Conservation (phyloP, 2,329 filamentous ascomycete genomes). For the Sarocladiaceae sp. region DNA sequence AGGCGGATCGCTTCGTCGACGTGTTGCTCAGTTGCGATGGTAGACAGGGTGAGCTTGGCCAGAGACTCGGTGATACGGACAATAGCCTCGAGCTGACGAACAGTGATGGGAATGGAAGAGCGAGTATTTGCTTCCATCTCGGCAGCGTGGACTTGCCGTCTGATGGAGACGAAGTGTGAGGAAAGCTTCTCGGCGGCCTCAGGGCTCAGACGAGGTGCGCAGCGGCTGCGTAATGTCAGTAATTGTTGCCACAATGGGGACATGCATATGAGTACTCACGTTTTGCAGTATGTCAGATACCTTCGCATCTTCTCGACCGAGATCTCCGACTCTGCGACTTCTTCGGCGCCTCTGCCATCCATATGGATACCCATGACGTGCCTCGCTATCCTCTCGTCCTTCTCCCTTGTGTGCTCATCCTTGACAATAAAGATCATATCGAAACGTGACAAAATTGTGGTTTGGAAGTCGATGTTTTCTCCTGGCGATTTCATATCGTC, state of each 20-base stretch:
- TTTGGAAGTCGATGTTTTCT: conserved; percentile 99
- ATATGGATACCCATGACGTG: conserved; percentile 98
- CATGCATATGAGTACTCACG: conserved; percentile 61
- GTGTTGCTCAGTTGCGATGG: conserved; percentile 83
- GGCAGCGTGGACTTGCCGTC: conserved; percentile 85
- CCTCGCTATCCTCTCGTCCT: conserved; percentile 89
- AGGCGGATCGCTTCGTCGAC: conserved; percentile 97
- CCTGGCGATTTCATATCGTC: conserved; percentile 97
- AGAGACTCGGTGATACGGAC: conserved; percentile 95
- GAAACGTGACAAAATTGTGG: conserved; percentile 95
- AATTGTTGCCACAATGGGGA: too few species aligned
- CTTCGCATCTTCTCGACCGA: conserved; percentile 95
- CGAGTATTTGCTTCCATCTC: conserved; percentile 87
- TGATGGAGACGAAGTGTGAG: conserved; percentile 94
- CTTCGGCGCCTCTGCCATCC: conserved; percentile 78
- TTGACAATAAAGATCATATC: conserved; percentile 99
- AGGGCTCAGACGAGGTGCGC: conserved; percentile 82
- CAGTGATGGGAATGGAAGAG: conserved; percentile 93
- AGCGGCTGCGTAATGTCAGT: conserved; percentile 55
- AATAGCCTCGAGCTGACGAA: conserved; percentile 94
- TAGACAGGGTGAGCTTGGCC: conserved; percentile 82
- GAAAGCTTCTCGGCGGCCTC: conserved; percentile 95
- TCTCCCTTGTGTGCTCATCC: conserved; percentile 84
- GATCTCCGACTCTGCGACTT: conserved; percentile 81
- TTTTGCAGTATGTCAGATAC: conserved; percentile 96